Evolutionary conservation across 257 asterid genomes (phyloP).

Genomic region (Nicotiana undulata): DNA sequence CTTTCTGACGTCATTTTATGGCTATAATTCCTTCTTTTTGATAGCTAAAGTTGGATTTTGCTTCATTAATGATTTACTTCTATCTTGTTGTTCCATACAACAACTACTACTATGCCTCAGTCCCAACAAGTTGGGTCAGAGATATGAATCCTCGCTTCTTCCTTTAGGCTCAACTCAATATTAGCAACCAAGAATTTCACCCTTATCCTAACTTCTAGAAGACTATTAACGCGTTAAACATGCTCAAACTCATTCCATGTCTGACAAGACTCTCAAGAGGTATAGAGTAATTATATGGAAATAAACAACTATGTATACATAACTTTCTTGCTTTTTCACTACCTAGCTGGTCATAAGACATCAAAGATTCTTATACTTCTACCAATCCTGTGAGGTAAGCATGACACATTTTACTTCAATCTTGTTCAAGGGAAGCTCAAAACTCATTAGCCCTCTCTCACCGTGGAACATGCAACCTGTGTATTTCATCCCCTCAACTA

Average conservation of each 20-base stretch:
- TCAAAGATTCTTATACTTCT: too few relatives aligned
- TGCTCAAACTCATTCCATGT: background rate
- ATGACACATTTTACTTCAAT: conserved; percentile 71
- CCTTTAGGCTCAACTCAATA: background rate
- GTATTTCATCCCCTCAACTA: background rate
- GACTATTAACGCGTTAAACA: background rate
- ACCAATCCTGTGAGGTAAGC: conserved; percentile 42
- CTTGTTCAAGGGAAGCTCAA: conserved; percentile 59
- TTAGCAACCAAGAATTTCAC: background rate
- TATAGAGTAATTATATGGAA: background rate
- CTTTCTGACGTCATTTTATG: background rate
- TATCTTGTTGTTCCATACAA: background rate
- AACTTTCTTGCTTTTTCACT: background rate
- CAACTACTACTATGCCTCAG: too few relatives aligned
- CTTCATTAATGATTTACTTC: background rate
- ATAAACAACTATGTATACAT: background rate
- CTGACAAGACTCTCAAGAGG: background rate
- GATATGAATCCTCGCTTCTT: too few relatives aligned
- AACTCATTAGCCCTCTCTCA: conserved; percentile 71
- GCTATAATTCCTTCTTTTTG: background rate
- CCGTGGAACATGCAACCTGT: conserved; percentile 69
- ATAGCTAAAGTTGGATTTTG: background rate
- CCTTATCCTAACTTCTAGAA: background rate
- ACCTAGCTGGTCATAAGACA: background rate
- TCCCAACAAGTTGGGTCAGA: too few relatives aligned